Conservation (phyloP, 2,329 filamentous ascomycete species). For the Colletotrichum musicola region DNA sequence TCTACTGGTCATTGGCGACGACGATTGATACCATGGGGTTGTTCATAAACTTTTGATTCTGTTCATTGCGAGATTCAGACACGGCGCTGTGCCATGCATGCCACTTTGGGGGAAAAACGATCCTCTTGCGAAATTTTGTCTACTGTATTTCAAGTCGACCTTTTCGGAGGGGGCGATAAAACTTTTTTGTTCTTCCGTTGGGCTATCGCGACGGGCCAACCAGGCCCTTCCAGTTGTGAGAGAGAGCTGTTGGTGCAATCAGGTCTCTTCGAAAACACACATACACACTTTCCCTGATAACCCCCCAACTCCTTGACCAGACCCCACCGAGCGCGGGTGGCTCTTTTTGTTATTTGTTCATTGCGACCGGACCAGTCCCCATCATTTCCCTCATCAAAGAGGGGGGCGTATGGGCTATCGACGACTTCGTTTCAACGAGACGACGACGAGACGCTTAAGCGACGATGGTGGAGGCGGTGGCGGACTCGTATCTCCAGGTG, state of each 20-base stretch:
- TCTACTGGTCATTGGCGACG: constrained; percentile 3
- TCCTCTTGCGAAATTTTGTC: constrained; percentile 19
- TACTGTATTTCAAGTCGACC: constrained; percentile 32
- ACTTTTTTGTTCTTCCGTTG: constrained; percentile 30
- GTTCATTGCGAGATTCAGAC: background rate
- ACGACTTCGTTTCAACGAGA: constrained; percentile 26
- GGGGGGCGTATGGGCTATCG: background rate
- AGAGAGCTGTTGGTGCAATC: constrained; percentile 50
- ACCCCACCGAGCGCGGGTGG: constrained; percentile 46
- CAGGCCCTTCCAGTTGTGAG: constrained; percentile 27
- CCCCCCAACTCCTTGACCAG: constrained; percentile 59
- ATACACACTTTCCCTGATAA: constrained; percentile 45
- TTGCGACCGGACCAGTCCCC: constrained; percentile 18
- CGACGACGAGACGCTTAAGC: constrained; percentile 71
- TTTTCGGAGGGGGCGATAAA: constrained; percentile 4
- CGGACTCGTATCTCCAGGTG: constrained; percentile 99
- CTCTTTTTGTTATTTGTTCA: constrained; percentile 35
- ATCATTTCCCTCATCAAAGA: no score
- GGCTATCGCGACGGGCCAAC: constrained; percentile 23
- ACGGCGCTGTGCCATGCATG: constrained; percentile 7
- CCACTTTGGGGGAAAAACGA: background rate
- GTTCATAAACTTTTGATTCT: constrained; percentile 25
- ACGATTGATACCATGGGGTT: constrained; percentile 28
- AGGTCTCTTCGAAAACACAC: constrained; percentile 49
- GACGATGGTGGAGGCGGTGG: constrained; percentile 94